A percentile compares a stretch with the other conserved stretches of the same genome.
Conservation (phyloP, 371 early-diverging fungal species). For the Mucor sp. region DNA sequence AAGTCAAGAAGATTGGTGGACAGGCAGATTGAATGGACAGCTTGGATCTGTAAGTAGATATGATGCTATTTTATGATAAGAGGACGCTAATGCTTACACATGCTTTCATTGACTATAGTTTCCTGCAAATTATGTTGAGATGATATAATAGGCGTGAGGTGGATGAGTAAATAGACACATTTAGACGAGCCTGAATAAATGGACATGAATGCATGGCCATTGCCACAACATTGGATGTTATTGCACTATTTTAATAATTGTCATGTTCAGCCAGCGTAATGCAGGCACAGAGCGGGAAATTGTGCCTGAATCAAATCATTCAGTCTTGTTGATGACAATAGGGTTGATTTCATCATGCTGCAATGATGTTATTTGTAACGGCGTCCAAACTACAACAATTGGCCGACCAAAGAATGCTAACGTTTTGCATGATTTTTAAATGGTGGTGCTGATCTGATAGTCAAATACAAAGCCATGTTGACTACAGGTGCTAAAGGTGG, state of each 20-base stretch:
- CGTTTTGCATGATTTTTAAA: background rate
- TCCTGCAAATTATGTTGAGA: constrained; percentile 80
- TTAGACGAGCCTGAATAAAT: background rate
- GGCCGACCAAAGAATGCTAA: background rate
- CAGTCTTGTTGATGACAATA: background rate
- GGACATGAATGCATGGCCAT: background rate
- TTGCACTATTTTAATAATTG: no score
- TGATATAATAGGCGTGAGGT: constrained; percentile 26
- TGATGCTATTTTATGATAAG: no score
- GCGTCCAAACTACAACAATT: background rate
- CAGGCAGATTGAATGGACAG: constrained; percentile 62
- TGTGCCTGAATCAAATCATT: background rate
- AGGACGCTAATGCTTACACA: background rate
- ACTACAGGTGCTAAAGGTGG: no score
- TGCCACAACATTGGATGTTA: no score
- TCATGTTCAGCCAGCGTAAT: no score
- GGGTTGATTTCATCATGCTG: background rate
- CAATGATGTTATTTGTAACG: background rate
- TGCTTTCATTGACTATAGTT: constrained; percentile 41
- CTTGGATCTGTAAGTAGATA: constrained; percentile 59
- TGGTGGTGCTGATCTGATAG: background rate
- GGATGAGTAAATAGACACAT: background rate
- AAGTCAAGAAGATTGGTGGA: constrained; percentile 82
- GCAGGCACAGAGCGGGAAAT: no score
- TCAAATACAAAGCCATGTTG: background rate